These are phyloP conservation scores for Lignosus rhinocerotis DNA, from an alignment of 1,284 basidiomycete species.

Conservation along the genomic window DNA sequence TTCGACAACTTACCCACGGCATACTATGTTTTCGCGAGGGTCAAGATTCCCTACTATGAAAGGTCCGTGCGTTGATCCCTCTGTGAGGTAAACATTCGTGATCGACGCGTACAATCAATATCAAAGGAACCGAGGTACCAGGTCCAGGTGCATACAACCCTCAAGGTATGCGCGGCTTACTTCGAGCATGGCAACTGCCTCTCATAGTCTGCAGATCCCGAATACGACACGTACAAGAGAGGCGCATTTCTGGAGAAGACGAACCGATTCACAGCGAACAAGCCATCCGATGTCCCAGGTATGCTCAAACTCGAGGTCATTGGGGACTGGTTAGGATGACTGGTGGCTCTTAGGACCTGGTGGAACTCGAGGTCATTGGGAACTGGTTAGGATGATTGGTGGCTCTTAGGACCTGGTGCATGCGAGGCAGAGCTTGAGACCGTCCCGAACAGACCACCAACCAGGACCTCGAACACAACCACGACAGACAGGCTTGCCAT, in stretches of 20 bases:
- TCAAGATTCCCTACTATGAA: not conserved
- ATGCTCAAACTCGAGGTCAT: constrained; percentile 1
- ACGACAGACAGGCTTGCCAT: constrained; percentile 47
- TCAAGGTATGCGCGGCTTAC: constrained; percentile 18
- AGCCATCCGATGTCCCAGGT: constrained; percentile 45
- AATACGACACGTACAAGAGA: constrained; percentile 51
- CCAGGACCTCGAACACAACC: constrained; percentile 9
- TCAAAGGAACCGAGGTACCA: constrained; percentile 24
- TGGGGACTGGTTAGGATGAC: not conserved
- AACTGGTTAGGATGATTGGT: not conserved
- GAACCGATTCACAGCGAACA: constrained; percentile 48
- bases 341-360: constrained; percentile 35
- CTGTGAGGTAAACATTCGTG: not conserved
- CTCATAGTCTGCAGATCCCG: constrained; percentile 35
- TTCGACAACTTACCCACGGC: not conserved
- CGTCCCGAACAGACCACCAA: constrained; percentile 18
- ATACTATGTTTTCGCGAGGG: not conserved
- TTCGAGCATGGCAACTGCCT: not conserved
- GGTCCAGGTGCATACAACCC: constrained; percentile 33
- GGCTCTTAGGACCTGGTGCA: constrained; percentile 37
- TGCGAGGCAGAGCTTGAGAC: constrained; percentile 27
- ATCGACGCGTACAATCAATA: not conserved
- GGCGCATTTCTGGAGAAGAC: constrained; percentile 58
- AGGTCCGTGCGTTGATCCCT: not conserved
- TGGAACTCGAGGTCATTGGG: not conserved